phyloP scores from a whole-genome alignment of 202 grass and related monocot genomes.

The Cymbopogon flexuosus region DNA sequence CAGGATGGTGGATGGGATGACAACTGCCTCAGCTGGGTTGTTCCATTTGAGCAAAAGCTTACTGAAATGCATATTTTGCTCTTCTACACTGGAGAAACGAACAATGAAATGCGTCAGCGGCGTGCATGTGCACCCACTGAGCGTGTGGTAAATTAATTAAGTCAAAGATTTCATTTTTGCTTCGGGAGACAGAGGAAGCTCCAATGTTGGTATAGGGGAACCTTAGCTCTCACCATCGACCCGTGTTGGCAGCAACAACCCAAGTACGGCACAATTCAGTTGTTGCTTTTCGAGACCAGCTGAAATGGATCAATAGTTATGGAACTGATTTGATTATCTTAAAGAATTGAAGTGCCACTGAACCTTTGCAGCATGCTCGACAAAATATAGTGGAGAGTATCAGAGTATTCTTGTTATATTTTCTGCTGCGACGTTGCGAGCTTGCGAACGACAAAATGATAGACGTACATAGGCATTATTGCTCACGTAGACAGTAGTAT shows the following conservation, averaged over 20 bases:
- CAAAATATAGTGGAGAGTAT: neutral
- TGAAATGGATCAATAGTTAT: neutral
- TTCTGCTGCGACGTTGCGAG: no score
- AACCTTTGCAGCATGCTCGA: neutral
- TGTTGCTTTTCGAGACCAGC: neutral
- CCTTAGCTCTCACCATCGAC: neutral
- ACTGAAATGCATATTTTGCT: neutral
- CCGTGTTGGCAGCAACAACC: neutral
- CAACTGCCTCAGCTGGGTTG: neutral
- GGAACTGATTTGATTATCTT: neutral
- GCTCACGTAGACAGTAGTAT: no score
- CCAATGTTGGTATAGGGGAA: no score
- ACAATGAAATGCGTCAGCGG: neutral
- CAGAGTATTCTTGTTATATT: neutral
- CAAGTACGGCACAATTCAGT: neutral
- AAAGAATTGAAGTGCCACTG: neutral
- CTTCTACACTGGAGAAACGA: neutral
- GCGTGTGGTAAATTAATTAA: neutral
- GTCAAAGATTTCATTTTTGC: neutral
- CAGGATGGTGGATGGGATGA: no score
- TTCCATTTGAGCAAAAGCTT: neutral
- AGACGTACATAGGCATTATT: neutral
- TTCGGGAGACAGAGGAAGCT: neutral
- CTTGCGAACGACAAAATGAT: neutral
- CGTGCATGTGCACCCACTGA: no score